Conservation (phyloP, 805 yeast species). For the Clavispora fructus region DNA sequence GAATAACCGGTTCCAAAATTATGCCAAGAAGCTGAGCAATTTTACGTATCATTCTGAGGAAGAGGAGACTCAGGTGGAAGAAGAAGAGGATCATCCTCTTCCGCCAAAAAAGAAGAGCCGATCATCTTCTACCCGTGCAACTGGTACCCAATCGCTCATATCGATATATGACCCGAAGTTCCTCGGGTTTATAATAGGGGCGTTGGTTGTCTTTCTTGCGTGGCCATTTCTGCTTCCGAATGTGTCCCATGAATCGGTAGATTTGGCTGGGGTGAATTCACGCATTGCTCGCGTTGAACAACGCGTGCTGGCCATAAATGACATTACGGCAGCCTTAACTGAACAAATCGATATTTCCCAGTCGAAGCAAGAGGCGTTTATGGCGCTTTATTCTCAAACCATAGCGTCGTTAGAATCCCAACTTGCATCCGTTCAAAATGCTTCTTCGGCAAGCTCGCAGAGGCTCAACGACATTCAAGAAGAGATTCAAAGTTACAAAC, state of each 20-base stretch:
- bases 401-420: conserved; percentile 6
- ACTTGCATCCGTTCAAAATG: conserved; percentile 6
- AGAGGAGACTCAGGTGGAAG: conserved; percentile 9
- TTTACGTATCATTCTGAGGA: conserved; percentile 3
- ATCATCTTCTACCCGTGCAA: not conserved
- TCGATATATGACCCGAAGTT: not conserved
- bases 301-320: conserved; percentile 10
- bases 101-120: not conserved
- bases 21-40: conserved; percentile 9
- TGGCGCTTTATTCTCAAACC: conserved; percentile 5
- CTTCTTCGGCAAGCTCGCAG: not conserved
- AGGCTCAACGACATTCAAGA: conserved; percentile 2
- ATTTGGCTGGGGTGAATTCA: conserved; percentile 3
- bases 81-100: not conserved
- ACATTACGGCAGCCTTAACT: conserved; percentile 13
- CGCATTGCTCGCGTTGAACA: conserved; percentile 9
- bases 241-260: not conserved
- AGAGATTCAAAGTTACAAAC: conserved; percentile 12
- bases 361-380: conserved; percentile 12
- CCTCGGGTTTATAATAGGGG: conserved; percentile 4
- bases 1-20: conserved; percentile 15
- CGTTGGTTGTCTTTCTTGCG: not conserved
- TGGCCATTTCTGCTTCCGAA: not conserved
- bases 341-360: conserved; percentile 16
- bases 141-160: not conserved